phyloP scores from a whole-genome alignment of 768 basidiomycete genomes.

The Rhizopogon vinicolor region DNA sequence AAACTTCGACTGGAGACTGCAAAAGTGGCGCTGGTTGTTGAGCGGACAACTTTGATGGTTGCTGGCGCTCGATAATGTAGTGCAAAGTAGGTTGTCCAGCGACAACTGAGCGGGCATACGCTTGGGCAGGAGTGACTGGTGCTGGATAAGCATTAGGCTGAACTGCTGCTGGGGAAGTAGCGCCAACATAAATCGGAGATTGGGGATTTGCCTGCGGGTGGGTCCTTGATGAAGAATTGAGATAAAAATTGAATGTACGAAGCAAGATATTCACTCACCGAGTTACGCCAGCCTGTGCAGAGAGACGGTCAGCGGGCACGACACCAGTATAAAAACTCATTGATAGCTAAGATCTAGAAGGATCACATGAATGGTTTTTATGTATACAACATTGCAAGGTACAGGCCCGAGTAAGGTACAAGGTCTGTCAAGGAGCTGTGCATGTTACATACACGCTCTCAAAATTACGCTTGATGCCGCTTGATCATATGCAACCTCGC shows the following conservation, averaged over 20 bases:
- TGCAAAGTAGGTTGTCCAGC: slow-evolving; percentile 9
- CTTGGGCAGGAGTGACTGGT: slow-evolving; percentile 17
- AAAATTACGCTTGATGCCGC: too few species aligned
- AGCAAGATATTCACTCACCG: not conserved
- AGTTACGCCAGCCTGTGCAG: not conserved
- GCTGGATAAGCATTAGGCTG: not conserved
- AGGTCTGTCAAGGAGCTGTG: too few species aligned
- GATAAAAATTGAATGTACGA: too few species aligned
- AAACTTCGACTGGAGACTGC: not conserved
- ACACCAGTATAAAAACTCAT: not conserved
- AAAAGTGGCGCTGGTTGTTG: slow-evolving; percentile 1
- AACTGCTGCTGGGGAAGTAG: not conserved
- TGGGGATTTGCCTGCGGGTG: not conserved
- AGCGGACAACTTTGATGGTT: not conserved
- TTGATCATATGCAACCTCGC: too few species aligned
- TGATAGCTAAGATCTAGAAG: not conserved
- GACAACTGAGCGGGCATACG: slow-evolving; percentile 11
- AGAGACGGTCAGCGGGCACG: not conserved
- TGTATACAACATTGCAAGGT: too few species aligned
- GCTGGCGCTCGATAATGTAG: slow-evolving; percentile 15
- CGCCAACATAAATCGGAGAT: not conserved
- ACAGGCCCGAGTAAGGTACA: too few species aligned
- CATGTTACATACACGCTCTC: too few species aligned
- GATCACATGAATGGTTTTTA: too few species aligned
- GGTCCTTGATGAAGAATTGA: not conserved